phyloP scores from a whole-genome alignment of 331 rosid genomes.

The Stylosanthes scabra region DNA sequence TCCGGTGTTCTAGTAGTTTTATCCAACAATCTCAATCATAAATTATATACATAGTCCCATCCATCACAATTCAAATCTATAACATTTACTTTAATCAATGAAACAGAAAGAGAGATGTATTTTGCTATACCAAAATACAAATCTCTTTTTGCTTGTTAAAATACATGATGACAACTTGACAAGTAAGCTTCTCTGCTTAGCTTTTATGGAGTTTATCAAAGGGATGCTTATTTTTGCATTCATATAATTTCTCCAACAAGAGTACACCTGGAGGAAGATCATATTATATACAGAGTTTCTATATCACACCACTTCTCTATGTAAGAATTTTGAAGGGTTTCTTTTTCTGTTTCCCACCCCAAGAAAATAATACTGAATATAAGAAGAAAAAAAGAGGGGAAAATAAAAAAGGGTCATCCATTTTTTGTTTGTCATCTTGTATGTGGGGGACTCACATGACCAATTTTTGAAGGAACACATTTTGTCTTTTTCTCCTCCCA shows the following conservation, averaged over 20 bases:
- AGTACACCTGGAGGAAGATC: constrained; percentile 15
- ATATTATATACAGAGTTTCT: constrained; percentile 31
- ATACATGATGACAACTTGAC: no score
- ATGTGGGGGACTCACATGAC: constrained; percentile 24
- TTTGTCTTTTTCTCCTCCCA: constrained; percentile 27
- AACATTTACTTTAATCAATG: no score
- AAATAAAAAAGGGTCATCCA: constrained; percentile 1
- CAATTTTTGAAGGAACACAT: constrained; percentile 31
- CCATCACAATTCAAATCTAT: no score
- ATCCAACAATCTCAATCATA: no score
- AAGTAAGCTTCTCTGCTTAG: no score
- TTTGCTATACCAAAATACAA: no score
- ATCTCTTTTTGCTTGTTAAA: no score
- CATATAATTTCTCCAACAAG: constrained; percentile 16
- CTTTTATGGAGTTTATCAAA: neutral
- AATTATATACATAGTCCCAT: no score
- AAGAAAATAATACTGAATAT: constrained; percentile 20
- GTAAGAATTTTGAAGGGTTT: constrained; percentile 10
- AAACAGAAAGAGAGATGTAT: no score
- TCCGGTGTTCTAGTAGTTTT: no score
- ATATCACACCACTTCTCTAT: constrained; percentile 14
- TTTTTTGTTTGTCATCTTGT: constrained; percentile 26
- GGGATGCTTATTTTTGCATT: neutral
- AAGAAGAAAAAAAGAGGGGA: constrained; percentile 2
- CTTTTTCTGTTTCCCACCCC: neutral